Evolutionary conservation across 2,329 filamentous ascomycete genomes (phyloP).

Genomic region (Trichoderma sp.): DNA sequence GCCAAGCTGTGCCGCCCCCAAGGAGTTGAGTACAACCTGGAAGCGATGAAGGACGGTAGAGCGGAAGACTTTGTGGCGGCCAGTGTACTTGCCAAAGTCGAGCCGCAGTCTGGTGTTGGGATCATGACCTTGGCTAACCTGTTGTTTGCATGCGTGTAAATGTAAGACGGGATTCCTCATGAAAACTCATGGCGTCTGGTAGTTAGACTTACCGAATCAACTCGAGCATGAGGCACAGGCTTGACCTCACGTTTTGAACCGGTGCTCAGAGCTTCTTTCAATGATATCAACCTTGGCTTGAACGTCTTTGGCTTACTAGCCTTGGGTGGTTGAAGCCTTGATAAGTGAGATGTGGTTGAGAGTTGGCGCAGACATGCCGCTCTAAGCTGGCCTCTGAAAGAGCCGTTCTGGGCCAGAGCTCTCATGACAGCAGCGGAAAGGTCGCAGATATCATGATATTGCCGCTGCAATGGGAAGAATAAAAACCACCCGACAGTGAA

Average conservation of each 20-base stretch:
- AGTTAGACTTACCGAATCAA: slow-evolving; percentile 27
- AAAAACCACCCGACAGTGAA: background rate
- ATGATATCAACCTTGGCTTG: background rate
- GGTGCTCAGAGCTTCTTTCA: background rate
- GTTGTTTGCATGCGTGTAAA: background rate
- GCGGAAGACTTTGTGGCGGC: slow-evolving; percentile 34
- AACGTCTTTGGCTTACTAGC: background rate
- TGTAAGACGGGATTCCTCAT: background rate
- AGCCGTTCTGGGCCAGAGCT: slow-evolving; percentile 28
- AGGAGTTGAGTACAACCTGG: slow-evolving; percentile 32
- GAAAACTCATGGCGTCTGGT: background rate
- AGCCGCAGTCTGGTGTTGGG: slow-evolving; percentile 33
- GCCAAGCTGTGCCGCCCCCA: slow-evolving; percentile 27
- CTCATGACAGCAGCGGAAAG: slow-evolving; percentile 29
- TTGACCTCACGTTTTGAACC: slow-evolving; percentile 8
- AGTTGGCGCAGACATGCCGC: slow-evolving; percentile 25
- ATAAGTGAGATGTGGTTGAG: slow-evolving; percentile 27
- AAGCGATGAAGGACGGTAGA: slow-evolving; percentile 38
- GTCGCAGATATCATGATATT: slow-evolving; percentile 13
- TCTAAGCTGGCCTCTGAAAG: slow-evolving; percentile 25
- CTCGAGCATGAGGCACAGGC: slow-evolving; percentile 21
- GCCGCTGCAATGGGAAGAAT: background rate
- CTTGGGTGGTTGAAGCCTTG: background rate
- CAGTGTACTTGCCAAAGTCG: slow-evolving; percentile 25
- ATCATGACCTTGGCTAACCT: slow-evolving; percentile 36